Base-by-base conservation (phyloP, 2,329 filamentous ascomycete species). In the Colletotrichum musicola region DNA sequence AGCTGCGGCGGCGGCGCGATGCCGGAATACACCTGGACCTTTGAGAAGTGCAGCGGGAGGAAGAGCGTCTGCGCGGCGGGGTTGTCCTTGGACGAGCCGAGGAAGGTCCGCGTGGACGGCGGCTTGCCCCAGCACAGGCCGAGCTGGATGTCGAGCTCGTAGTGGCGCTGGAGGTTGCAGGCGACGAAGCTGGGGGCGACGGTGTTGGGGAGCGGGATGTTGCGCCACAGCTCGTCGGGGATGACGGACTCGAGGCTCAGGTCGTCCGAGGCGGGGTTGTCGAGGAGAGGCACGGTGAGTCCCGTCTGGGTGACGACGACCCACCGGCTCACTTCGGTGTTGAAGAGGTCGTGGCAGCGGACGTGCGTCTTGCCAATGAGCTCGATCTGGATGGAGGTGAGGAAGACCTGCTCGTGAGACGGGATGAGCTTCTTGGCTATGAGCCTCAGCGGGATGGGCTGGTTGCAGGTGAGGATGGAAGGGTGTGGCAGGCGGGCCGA, bases 101-200 rank as follows among this genome's bases (percentile, higher is more conserved):
- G 63, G 61, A 72, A 62, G 14, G 66, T 86, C 81, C 81, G 47
- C 12, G 65, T 61, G 6, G 64, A 46, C 10, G 72, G 55, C 82
- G 86, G 84, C 35, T 86, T 86, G 6, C 92, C 92, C 85, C 93
- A 95, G 64, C 89, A 89, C 44, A 98, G 79, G 1, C 94, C 94
- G 7, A 97, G 83, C 68, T 90, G 90, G 47, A 98, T 82, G 79
- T 98, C 94, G 44, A 99, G 81, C 76, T 95, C 92, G 78, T 99
- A 98, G 59, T 83, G 86, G 30, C 95, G 89, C 59, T 88, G 87
- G 56, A 98, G 87, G 78, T 98, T 98, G 81, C 96, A 99, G 1
- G 94, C 93, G 56, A 89, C 85, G 77, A 99, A 99, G 0, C 90
- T 91, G 0, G 96, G 96, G 10, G 94, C 91, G 12, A 99, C 89